These are phyloP conservation scores for Paxillus involutus DNA, from an alignment of 768 basidiomycete species.

Conservation along the genomic window DNA sequence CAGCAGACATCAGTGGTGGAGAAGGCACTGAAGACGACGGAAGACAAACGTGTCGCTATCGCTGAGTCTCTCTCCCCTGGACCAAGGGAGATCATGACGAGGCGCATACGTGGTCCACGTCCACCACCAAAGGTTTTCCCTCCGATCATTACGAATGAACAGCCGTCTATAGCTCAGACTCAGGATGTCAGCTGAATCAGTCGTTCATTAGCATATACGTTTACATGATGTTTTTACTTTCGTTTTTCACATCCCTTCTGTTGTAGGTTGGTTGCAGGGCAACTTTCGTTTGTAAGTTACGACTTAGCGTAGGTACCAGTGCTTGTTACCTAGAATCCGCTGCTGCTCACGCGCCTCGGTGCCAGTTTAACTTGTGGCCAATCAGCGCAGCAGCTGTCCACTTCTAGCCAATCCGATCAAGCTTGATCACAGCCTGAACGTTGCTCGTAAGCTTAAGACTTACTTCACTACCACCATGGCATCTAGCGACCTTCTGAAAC, in stretches of 20 bases:
- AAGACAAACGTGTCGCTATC: neutral
- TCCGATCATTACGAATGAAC: neutral
- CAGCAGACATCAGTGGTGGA: neutral
- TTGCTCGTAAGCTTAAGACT: too few relatives aligned
- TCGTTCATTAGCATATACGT: too few relatives aligned
- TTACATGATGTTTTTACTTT: neutral
- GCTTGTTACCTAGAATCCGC: too few relatives aligned
- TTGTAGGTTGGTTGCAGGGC: neutral
- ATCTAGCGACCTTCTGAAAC: constrained; percentile 70
- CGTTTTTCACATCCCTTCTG: neutral
- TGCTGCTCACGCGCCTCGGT: too few relatives aligned
- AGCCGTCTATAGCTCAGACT: neutral
- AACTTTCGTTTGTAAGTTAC: neutral
- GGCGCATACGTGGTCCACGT: constrained; percentile 7
- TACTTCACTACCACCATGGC: constrained; percentile 47
- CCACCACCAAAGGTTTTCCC: constrained; percentile 2
- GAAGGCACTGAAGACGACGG: neutral
- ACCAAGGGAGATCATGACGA: neutral
- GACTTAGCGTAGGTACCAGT: too few relatives aligned
- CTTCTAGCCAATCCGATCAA: too few relatives aligned
- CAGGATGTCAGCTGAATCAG: neutral
- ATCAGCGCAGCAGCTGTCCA: neutral
- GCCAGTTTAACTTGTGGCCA: too few relatives aligned
- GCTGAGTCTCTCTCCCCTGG: neutral
- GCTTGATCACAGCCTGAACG: too few relatives aligned